Evolutionary conservation across 495 filamentous ascomycete species (phyloP), one percentile per base, ranked within the genome.

Genomic region (Hyaloscypha variabilis): DNA sequence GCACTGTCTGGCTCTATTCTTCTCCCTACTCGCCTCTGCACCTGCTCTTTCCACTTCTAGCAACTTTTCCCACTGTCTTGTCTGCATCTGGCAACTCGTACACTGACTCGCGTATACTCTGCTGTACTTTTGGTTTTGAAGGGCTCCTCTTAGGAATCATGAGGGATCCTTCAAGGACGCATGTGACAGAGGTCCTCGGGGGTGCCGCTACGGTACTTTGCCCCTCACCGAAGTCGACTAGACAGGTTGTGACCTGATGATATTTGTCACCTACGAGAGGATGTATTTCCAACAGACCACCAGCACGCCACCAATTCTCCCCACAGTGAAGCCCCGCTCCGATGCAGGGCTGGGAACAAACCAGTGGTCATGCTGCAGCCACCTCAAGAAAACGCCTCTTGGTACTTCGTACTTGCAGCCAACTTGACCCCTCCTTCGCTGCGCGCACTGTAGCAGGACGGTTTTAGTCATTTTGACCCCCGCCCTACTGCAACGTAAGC

Each of bases 391-490:
- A 57, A 28, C 62, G 30, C 51, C n/a, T 52, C n/a, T 50, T 57
- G 51, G 51, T 39, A 25, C 62, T 58, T 42, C 26, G n/a, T n/a
- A n/a, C n/a, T n/a, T n/a, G n/a, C n/a, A n/a, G n/a, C n/a, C 31
- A 10, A n/a, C 30, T 59, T 31, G 31, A 59, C 57, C 24, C 62
- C 34, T n/a, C 29, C 46, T 51, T 52, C 54, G 36, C 60, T 49
- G 14, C 49, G 60, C n/a, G 11, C 29, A 56, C 51, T 49, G 64
- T 58, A 57, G 29, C 3, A 4, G 23, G 64, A 13, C 49, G 58
- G 19, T 66, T 60, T 62, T 46, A 58, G 46, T 49, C n/a, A 31
- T 30, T 65, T 53, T 28, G 57, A 59, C 64, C 57, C 57, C 28
- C 58, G 57, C 57, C 57, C 52, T 56, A 11, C 19, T 64, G 62